Conservation (phyloP, 441 rosid genomes). For the Populus hybrid region DNA sequence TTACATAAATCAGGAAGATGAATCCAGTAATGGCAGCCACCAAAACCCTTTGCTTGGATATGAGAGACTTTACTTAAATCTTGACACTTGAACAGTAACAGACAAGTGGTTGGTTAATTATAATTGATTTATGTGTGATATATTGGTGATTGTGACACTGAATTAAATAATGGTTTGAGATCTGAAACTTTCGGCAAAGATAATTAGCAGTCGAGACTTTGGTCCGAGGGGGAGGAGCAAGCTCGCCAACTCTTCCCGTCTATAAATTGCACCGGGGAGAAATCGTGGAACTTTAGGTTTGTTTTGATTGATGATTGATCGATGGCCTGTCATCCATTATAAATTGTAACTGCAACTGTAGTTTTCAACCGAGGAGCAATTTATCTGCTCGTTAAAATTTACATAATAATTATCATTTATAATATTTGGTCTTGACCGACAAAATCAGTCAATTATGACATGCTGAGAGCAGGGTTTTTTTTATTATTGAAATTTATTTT, state of each 20-base stretch:
- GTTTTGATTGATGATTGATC: slow-evolving; percentile 5
- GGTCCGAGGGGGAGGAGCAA: slow-evolving; percentile 5
- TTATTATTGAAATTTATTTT: neutral
- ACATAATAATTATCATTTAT: neutral
- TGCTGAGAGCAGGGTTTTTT: neutral
- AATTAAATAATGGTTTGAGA: slow-evolving; percentile 1
- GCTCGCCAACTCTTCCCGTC: slow-evolving; percentile 1
- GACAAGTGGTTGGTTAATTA: neutral
- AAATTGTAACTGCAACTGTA: neutral
- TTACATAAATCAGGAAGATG: neutral
- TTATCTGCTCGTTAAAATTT: neutral
- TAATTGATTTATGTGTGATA: neutral
- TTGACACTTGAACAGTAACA: neutral
- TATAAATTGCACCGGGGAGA: neutral
- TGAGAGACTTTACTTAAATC: neutral
- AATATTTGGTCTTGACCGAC: neutral
- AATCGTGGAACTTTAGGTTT: neutral
- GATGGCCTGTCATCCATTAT: neutral
- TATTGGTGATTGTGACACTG: slow-evolving; percentile 1
- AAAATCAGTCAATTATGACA: neutral
- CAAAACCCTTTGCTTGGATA: slow-evolving; percentile 8
- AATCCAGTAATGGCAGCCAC: slow-evolving; percentile 1
- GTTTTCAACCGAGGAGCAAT: neutral
- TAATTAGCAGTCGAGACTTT: slow-evolving; percentile 5
- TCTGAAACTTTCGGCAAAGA: slow-evolving; percentile 17